These are phyloP conservation scores for Rhodosporidiobolus sp. DNA, from an alignment of 768 basidiomycete genomes.

Conservation along the genomic window DNA sequence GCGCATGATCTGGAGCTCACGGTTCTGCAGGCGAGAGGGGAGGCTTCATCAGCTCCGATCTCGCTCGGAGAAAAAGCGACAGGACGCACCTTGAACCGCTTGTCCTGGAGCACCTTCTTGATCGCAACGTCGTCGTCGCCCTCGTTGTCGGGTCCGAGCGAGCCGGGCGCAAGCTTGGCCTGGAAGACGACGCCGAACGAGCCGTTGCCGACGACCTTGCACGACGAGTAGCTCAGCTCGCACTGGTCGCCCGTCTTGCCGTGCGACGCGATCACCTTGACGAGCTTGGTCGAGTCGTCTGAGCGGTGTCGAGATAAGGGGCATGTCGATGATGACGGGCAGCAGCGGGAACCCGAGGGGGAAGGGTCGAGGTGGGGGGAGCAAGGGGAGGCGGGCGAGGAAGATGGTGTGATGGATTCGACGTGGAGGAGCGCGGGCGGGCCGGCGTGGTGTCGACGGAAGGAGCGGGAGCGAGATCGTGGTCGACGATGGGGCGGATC, in stretches of 20 bases:
- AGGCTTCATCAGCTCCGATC: neutral
- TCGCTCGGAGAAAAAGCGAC: too few species aligned
- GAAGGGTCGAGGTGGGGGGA: neutral
- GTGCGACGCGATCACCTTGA: slow-evolving; percentile 90
- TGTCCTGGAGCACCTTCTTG: slow-evolving; percentile 99
- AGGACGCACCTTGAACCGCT: slow-evolving; percentile 91
- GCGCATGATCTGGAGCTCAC: slow-evolving; percentile 40
- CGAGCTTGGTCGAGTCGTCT: slow-evolving; percentile 94
- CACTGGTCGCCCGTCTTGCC: slow-evolving; percentile 86
- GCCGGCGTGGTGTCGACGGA: neutral
- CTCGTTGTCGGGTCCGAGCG: slow-evolving; percentile 48
- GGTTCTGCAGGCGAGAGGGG: slow-evolving; percentile 22
- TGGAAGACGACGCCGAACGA: slow-evolving; percentile 99
- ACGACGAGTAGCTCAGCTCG: slow-evolving; percentile 80
- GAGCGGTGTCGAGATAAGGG: slow-evolving; percentile 38
- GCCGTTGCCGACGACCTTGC: slow-evolving; percentile 98
- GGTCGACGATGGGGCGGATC: slow-evolving; percentile 9
- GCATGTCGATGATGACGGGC: slow-evolving; percentile 2
- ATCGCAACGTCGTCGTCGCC: slow-evolving; percentile 86
- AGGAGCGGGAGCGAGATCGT: neutral
- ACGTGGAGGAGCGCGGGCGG: neutral
- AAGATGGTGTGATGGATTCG: neutral
- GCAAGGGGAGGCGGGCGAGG: neutral
- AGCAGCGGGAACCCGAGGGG: neutral
- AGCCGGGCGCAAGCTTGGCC: slow-evolving; percentile 71